Evolutionary conservation across 306 rosid genomes (phyloP).

Genomic region (Lotus japonicus): DNA sequence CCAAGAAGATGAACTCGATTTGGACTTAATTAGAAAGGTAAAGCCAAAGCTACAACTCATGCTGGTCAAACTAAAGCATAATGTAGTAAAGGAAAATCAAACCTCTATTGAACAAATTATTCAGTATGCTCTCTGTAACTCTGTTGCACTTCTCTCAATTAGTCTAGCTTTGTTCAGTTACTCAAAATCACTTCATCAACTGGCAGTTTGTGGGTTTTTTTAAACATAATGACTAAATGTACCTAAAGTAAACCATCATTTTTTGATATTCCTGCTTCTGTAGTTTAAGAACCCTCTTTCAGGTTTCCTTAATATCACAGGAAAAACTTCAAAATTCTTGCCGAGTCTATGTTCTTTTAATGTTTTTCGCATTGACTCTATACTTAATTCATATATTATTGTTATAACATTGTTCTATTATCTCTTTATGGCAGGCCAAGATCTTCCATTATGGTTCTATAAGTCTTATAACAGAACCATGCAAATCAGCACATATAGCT

Average conservation of each 20-base stretch:
- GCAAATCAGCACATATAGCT: slow-evolving; percentile 93
- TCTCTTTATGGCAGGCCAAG: slow-evolving; percentile 64
- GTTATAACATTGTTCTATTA: slow-evolving; percentile 10
- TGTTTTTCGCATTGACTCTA: background rate
- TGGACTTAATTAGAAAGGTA: slow-evolving; percentile 73
- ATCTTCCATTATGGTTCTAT: slow-evolving; percentile 89
- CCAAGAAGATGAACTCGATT: slow-evolving; percentile 73
- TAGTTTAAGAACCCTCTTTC: slow-evolving; percentile 4
- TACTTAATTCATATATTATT: background rate
- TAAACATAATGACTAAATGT: background rate
- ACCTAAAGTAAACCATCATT: background rate
- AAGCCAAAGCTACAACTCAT: slow-evolving; percentile 7
- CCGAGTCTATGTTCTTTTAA: slow-evolving; percentile 4
- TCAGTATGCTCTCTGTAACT: background rate
- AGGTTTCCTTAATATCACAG: background rate
- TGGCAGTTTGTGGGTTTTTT: background rate
- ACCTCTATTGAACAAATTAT: background rate
- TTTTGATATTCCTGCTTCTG: background rate
- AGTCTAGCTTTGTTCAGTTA: background rate
- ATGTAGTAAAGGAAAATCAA: background rate
- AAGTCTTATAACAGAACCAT: slow-evolving; percentile 94
- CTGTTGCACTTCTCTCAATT: slow-evolving; percentile 3
- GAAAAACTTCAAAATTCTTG: background rate
- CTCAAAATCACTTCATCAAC: background rate
- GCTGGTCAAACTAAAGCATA: background rate